Conservation (phyloP, 1,284 basidiomycete genomes). For the Hemileia vastatrix region DNA sequence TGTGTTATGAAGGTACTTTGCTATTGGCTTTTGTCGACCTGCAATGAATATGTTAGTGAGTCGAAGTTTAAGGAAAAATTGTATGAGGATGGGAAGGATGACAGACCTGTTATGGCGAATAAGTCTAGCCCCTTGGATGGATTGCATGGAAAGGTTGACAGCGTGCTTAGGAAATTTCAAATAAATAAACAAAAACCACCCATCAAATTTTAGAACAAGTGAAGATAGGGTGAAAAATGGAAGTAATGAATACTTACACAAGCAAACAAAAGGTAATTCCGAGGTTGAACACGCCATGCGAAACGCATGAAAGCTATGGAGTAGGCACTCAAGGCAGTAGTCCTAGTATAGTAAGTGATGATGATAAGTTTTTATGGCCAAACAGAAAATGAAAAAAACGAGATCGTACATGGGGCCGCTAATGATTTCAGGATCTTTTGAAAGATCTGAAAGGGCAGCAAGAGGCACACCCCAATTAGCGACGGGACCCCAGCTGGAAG, state of each 20-base stretch:
- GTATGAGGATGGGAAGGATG: not conserved
- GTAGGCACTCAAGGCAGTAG: slow-evolving; percentile 72
- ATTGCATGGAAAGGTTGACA: slow-evolving; percentile 21
- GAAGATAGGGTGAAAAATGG: not conserved
- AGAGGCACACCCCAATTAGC: slow-evolving; percentile 96
- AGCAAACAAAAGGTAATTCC: slow-evolving; percentile 76
- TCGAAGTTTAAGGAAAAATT: no score
- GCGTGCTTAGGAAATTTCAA: slow-evolving; percentile 2
- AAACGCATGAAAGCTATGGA: slow-evolving; percentile 94
- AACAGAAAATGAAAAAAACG: not conserved
- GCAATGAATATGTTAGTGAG: no score
- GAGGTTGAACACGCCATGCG: slow-evolving; percentile 86
- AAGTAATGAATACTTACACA: slow-evolving; percentile 47
- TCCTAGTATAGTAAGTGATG: slow-evolving; percentile 41
- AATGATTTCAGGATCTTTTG: slow-evolving; percentile 86
- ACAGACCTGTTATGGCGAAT: slow-evolving; percentile 13
- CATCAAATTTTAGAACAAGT: not conserved
- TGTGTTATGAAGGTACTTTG: no score
- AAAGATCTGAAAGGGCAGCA: slow-evolving; percentile 71
- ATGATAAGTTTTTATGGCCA: not conserved
- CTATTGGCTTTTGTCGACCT: no score
- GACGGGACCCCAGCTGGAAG: slow-evolving; percentile 51
- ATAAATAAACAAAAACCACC: not conserved
- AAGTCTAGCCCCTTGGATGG: slow-evolving; percentile 18
- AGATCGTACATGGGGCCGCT: slow-evolving; percentile 67